phyloP scores from a whole-genome alignment of 768 basidiomycete species.

The Tricholoma sp. region DNA sequence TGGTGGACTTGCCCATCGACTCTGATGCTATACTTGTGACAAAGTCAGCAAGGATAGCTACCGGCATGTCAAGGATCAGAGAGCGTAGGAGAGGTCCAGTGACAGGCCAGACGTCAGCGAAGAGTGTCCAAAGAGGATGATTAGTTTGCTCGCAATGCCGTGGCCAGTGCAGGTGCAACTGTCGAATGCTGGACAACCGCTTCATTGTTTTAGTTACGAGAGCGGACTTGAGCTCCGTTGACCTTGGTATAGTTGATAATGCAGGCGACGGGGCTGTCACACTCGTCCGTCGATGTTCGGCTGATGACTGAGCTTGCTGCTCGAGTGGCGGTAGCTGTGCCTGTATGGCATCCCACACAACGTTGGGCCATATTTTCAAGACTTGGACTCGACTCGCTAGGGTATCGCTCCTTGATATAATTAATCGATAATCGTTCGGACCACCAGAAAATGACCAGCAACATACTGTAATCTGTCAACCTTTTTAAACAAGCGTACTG shows the following conservation, averaged over 20 bases:
- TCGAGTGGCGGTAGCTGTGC: neutral
- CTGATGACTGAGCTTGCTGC: neutral
- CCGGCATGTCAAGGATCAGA: constrained; percentile 2
- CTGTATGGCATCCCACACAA: constrained; percentile 19
- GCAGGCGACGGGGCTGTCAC: neutral
- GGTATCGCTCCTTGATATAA: constrained; percentile 7
- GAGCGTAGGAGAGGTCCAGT: constrained; percentile 7
- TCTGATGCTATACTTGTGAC: neutral
- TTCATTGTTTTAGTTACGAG: constrained; percentile 11
- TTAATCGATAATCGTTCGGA: neutral
- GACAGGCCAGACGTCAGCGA: constrained; percentile 10
- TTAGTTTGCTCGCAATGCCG: constrained; percentile 8
- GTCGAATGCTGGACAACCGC: constrained; percentile 14
- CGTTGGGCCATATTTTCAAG: constrained; percentile 22
- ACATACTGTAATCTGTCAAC: constrained; percentile 19
- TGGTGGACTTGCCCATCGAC: neutral
- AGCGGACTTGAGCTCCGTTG: constrained; percentile 11
- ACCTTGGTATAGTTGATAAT: constrained; percentile 1
- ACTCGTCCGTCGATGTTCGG: neutral
- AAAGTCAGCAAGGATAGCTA: neutral
- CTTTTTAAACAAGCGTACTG: constrained; percentile 16
- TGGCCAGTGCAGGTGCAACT: constrained; percentile 19
- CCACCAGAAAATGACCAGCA: neutral
- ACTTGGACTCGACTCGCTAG: constrained; percentile 18
- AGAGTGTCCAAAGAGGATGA: constrained; percentile 14